Evolutionary conservation across 2,329 filamentous ascomycete genomes (phyloP).

Genomic region (Aspergillus sojae): DNA sequence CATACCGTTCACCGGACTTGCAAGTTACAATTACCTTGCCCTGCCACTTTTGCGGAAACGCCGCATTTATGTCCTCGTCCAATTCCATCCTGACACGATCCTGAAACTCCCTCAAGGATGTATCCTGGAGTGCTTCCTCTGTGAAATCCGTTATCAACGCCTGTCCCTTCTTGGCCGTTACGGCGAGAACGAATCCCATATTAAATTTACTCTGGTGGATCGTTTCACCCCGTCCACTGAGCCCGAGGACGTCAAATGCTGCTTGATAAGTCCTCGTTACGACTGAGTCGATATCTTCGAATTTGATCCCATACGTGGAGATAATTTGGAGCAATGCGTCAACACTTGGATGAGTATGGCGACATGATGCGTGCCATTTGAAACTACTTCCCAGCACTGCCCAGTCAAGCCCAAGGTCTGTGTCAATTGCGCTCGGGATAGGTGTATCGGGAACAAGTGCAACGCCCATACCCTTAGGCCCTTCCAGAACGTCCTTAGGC

Average conservation of each 20-base stretch:
- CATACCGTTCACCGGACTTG: background rate
- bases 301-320: background rate
- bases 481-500: background rate
- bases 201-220: background rate
- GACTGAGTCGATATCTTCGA: background rate
- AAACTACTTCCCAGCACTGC: background rate
- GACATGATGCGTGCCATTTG: background rate
- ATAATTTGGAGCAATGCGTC: background rate
- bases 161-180: background rate
- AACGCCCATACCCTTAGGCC: background rate
- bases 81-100: background rate
- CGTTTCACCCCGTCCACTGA: background rate
- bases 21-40: background rate
- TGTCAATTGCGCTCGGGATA: background rate
- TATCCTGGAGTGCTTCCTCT: background rate
- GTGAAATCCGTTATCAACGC: background rate
- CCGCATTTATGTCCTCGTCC: background rate
- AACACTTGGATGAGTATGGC: background rate
- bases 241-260: background rate
- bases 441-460: background rate
- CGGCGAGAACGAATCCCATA: background rate
- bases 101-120: background rate
- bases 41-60: background rate
- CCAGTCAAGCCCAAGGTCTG: background rate
- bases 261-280: background rate